Conservation (phyloP, 768 basidiomycete species). For the Termitomyces sp. region DNA sequence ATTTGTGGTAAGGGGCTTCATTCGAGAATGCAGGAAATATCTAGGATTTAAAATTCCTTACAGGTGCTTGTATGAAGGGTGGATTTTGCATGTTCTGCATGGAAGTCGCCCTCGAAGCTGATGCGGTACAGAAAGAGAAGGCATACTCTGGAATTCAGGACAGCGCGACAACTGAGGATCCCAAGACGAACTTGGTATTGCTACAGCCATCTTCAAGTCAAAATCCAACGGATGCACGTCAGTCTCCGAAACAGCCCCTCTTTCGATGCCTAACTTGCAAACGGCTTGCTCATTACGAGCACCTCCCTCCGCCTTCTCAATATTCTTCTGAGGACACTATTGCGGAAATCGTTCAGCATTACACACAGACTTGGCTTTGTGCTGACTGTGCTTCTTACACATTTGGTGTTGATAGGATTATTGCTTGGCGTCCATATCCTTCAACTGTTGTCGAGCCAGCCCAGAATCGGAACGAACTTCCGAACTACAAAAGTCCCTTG, state of each 20-base stretch:
- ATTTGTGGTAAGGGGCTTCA: slow-evolving; percentile 48
- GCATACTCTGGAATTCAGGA: slow-evolving; percentile 2
- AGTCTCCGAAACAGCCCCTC: slow-evolving; percentile 33
- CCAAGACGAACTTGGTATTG: neutral
- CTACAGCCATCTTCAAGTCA: neutral
- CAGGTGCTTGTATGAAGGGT: slow-evolving; percentile 64
- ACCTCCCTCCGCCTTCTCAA: slow-evolving; percentile 50
- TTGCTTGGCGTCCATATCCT: slow-evolving; percentile 90
- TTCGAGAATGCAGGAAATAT: neutral
- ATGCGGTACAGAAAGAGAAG: slow-evolving; percentile 9
- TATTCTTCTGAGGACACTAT: slow-evolving; percentile 28
- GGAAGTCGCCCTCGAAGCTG: slow-evolving; percentile 50
- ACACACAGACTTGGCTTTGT: slow-evolving; percentile 63
- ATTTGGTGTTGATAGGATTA: slow-evolving; percentile 74
- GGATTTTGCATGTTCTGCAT: slow-evolving; percentile 77
- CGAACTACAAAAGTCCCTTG: slow-evolving; percentile 54
- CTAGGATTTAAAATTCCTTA: neutral
- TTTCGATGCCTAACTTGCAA: slow-evolving; percentile 86
- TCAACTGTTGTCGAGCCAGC: slow-evolving; percentile 54
- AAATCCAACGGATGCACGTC: neutral
- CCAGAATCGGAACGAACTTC: slow-evolving; percentile 30
- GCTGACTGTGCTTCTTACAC: slow-evolving; percentile 72
- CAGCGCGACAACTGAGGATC: slow-evolving; percentile 29
- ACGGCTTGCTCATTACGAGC: slow-evolving; percentile 77
- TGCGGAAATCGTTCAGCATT: slow-evolving; percentile 53